Percentiles rank a stretch among this genome's conserved stretches.
These are phyloP conservation scores for Xylariomycetidae sp. DNA, from an alignment of 2,329 filamentous ascomycete genomes.

Conservation along the genomic window DNA sequence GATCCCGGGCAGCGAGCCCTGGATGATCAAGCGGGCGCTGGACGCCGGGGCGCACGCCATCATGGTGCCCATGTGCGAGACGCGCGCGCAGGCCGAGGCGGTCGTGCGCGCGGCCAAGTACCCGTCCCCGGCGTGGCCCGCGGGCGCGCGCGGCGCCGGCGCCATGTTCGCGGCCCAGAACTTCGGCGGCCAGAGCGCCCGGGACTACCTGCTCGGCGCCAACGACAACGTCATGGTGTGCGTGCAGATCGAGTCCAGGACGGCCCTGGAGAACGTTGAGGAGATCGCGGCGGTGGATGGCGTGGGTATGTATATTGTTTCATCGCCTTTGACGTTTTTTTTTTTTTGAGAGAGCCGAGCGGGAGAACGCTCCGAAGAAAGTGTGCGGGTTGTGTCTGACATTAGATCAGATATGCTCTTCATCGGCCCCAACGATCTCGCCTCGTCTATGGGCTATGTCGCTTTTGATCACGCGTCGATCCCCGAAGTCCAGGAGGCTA, in stretches of 20 bases:
- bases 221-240: conserved; percentile 20
- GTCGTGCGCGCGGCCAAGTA: conserved; percentile 23
- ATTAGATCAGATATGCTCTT: conserved; percentile 19
- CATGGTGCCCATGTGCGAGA: conserved; percentile 25
- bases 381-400: too few species aligned
- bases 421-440: conserved; percentile 19
- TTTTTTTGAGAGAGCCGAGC: too few species aligned
- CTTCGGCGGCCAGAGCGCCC: conserved; percentile 23
- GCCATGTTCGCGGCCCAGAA: conserved; percentile 24
- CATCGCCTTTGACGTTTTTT: not conserved
- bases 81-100: conserved; percentile 1
- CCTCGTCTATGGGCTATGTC: conserved; percentile 24
- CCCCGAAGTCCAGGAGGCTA: conserved; percentile 27
- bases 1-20: conserved; percentile 17
- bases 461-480: conserved; percentile 27
- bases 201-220: conserved; percentile 20
- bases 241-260: conserved; percentile 17
- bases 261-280: conserved; percentile 13
- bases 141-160: conserved; percentile 23
- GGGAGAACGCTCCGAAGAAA: too few species aligned
- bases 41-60: conserved; percentile 27
- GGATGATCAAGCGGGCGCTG: conserved; percentile 28
- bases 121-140: conserved; percentile 16
- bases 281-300: conserved; percentile 11
- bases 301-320: conserved; percentile 4